Conservation (phyloP, 176 grass and related monocot genomes). For the Secale cereale region DNA sequence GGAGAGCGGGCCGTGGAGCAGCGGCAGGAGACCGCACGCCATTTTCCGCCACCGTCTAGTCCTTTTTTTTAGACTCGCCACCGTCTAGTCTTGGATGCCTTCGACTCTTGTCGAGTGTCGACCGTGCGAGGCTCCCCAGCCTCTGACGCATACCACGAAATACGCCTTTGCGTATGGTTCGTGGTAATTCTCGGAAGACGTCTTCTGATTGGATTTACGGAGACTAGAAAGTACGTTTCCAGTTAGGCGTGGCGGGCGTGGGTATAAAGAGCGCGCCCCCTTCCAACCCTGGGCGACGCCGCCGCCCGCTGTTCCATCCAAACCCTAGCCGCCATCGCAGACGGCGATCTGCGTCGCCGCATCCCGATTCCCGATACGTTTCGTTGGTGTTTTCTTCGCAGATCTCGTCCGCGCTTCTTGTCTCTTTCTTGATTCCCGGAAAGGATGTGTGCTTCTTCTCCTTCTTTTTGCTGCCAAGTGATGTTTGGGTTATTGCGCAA, state of each 20-base stretch:
- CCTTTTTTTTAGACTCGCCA: no score
- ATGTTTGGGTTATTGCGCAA: constrained; percentile 68
- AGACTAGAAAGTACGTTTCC: rapidly evolving
- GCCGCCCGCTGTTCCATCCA: no score
- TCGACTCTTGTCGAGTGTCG: no score
- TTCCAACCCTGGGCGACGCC: neutral
- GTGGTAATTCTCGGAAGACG: rapidly evolving
- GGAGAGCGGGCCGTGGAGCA: constrained; percentile 1
- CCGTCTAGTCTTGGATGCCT: no score
- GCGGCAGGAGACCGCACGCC: constrained; percentile 45
- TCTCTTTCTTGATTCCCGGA: neutral
- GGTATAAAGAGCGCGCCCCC: neutral
- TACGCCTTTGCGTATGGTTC: neutral
- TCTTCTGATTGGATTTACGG: neutral
- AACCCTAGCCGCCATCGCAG: neutral
- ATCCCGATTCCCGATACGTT: neutral
- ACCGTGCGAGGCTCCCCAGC: no score
- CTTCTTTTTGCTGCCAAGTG: constrained; percentile 39
- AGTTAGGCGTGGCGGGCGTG: no score
- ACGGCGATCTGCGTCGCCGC: neutral
- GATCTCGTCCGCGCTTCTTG: neutral
- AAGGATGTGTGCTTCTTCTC: neutral
- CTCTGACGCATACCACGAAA: neutral
- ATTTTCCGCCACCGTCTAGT: constrained; percentile 15
- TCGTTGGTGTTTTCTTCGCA: neutral